Percentiles rank a stretch among this genome's conserved stretches.
These are phyloP conservation scores for Iris pallida DNA, from an alignment of 116 monocot species.

Conservation along the genomic window DNA sequence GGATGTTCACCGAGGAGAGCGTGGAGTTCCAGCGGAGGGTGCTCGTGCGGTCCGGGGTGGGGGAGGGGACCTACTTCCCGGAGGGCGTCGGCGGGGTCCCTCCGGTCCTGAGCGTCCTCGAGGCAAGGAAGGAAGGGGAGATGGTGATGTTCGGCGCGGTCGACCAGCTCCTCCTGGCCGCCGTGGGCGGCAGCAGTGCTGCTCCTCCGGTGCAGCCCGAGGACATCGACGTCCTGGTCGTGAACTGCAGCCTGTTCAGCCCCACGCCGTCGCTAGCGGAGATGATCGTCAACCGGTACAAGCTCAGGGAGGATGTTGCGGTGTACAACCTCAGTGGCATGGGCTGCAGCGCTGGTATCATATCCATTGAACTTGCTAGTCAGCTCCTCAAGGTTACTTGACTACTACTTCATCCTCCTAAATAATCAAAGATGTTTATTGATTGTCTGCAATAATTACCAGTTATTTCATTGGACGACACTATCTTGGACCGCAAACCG, in stretches of 20 bases:
- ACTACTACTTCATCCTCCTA: no score
- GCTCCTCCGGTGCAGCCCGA: not conserved
- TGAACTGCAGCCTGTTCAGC: slow-evolving; percentile 17
- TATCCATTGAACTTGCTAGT: slow-evolving; percentile 15
- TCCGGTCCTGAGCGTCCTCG: slow-evolving; percentile 4
- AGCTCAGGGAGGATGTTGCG: slow-evolving; percentile 13
- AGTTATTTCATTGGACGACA: no score
- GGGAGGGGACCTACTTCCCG: slow-evolving; percentile 17
- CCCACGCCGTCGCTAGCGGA: slow-evolving; percentile 17
- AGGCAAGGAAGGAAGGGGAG: slow-evolving; percentile 27
- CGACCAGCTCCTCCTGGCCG: not conserved
- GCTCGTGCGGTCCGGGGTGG: slow-evolving; percentile 18
- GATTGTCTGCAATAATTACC: no score
- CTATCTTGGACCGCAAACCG: no score
- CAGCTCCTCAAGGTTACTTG: slow-evolving; percentile 15
- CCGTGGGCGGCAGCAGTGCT: no score
- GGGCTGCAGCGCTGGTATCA: slow-evolving; percentile 23
- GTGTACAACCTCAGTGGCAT: slow-evolving; percentile 18
- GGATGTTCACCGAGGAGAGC: slow-evolving; percentile 17
- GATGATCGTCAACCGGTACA: slow-evolving; percentile 17
- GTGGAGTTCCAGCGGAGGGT: slow-evolving; percentile 18
- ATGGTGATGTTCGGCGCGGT: slow-evolving; percentile 26
- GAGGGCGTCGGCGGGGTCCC: slow-evolving; percentile 4
- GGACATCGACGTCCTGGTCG: slow-evolving; percentile 14
- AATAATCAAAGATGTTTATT: no score